phyloP scores from a whole-genome alignment of 495 filamentous ascomycete genomes.

The Pseudevernia furfuracea region DNA sequence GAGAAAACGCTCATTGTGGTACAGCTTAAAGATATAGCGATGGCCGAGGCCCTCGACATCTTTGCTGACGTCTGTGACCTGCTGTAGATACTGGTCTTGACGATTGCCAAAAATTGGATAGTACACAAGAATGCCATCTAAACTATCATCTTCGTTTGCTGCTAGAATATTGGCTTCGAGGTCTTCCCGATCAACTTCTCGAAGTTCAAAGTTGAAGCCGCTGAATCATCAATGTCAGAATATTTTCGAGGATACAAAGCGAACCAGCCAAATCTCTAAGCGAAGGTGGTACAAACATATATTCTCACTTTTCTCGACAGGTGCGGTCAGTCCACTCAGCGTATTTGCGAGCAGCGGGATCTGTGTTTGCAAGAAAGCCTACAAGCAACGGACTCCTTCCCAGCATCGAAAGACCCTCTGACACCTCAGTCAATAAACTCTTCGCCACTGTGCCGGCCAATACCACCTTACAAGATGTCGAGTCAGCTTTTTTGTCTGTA shows the following conservation, averaged over 20 bases:
- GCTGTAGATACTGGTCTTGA: conserved; percentile 90
- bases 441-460: conserved; percentile 77
- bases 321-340: conserved; percentile 97
- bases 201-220: conserved; percentile 82
- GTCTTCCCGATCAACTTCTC: conserved; percentile 70
- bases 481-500: conserved; percentile 2
- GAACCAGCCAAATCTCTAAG: not conserved
- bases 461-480: conserved; percentile 74
- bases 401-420: conserved; percentile 59
- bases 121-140: conserved; percentile 96
- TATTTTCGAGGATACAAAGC: conserved; percentile 9
- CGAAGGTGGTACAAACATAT: conserved; percentile 27
- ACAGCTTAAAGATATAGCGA: conserved; percentile 97
- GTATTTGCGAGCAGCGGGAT: conserved; percentile 86
- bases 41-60: conserved; percentile 95
- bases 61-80: conserved; percentile 81
- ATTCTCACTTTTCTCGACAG: conserved; percentile 79
- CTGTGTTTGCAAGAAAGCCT: conserved; percentile 84
- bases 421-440: conserved; percentile 68
- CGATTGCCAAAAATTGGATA: conserved; percentile 90
- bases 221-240: conserved; percentile 37
- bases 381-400: conserved; percentile 67
- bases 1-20: conserved; percentile 92
- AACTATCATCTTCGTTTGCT: conserved; percentile 67
- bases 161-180: conserved; percentile 78